These are phyloP conservation scores for Solanum hybrid DNA, from an alignment of 305 asterid species.

Conservation along the genomic window DNA sequence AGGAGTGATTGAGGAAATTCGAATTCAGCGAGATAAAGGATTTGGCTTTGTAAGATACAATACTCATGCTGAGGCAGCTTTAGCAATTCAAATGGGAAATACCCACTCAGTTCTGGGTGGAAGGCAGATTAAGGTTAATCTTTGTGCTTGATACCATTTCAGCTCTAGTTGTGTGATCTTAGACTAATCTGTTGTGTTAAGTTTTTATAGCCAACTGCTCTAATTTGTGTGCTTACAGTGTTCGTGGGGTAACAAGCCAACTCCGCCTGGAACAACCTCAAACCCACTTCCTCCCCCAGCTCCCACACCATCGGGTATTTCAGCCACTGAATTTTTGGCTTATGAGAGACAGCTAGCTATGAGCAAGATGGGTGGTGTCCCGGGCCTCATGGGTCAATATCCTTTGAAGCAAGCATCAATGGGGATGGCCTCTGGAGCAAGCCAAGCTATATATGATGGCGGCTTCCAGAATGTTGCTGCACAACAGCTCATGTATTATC, in stretches of 20 bases:
- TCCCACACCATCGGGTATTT: slow-evolving; percentile 44
- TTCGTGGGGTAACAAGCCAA: slow-evolving; percentile 96
- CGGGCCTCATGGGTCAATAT: slow-evolving; percentile 58
- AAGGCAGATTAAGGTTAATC: slow-evolving; percentile 67
- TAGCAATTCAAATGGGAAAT: slow-evolving; percentile 77
- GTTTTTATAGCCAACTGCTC: not conserved
- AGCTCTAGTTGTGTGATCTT: not conserved
- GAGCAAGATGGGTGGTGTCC: slow-evolving; percentile 66
- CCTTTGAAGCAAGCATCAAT: slow-evolving; percentile 55
- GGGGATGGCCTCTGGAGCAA: slow-evolving; percentile 68
- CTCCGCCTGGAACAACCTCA: slow-evolving; percentile 72
- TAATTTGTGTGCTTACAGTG: slow-evolving; percentile 34
- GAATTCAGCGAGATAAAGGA: slow-evolving; percentile 87
- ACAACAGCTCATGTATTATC: slow-evolving; percentile 90
- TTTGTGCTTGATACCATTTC: not conserved
- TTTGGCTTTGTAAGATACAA: slow-evolving; percentile 87
- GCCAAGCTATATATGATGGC: slow-evolving; percentile 86
- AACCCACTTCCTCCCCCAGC: slow-evolving; percentile 87
- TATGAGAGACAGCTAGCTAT: slow-evolving; percentile 79
- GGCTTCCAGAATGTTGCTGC: slow-evolving; percentile 63
- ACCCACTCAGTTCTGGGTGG: slow-evolving; percentile 54
- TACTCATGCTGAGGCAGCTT: slow-evolving; percentile 81
- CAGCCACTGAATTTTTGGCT: slow-evolving; percentile 53
- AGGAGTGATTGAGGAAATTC: slow-evolving; percentile 82
- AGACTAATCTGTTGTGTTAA: not conserved